A percentile compares a stretch with the other conserved stretches of the same genome.
Conservation (phyloP, 2,329 filamentous ascomycete species). For the Chaetothyriales sp. region DNA sequence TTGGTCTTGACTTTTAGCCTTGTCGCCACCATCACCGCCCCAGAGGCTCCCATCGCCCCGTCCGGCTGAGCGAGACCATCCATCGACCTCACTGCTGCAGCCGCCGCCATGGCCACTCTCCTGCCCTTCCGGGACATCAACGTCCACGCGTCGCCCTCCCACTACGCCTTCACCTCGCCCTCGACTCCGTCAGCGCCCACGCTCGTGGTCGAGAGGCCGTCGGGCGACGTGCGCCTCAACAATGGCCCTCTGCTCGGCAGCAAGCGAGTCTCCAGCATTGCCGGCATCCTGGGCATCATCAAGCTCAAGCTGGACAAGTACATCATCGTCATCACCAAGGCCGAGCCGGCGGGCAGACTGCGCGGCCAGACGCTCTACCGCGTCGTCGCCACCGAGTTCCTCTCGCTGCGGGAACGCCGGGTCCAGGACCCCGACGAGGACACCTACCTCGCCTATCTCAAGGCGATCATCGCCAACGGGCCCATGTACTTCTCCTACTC, state of each 20-base stretch:
- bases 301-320: conserved; percentile 93
- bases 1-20: no score
- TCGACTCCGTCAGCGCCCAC: conserved; percentile 81
- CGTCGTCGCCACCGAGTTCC: conserved; percentile 76
- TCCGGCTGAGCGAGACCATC: not conserved
- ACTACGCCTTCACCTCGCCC: conserved; percentile 93
- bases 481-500: conserved; percentile 99
- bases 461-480: conserved; percentile 64
- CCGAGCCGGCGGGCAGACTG: conserved; percentile 74
- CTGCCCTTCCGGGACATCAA: conserved; percentile 93
- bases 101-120: conserved; percentile 18
- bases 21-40: not conserved
- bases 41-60: not conserved
- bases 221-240: conserved; percentile 74
- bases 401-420: conserved; percentile 77
- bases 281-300: conserved; percentile 87
- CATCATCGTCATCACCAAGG: conserved; percentile 90
- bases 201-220: conserved; percentile 79
- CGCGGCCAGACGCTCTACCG: conserved; percentile 97
- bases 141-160: conserved; percentile 76
- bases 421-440: conserved; percentile 91
- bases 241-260: conserved; percentile 63
- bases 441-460: conserved; percentile 70
- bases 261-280: conserved; percentile 84
- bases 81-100: not conserved